Base-by-base conservation (phyloP, 305 asterid genomes). In the Fraxinus sp. region DNA sequence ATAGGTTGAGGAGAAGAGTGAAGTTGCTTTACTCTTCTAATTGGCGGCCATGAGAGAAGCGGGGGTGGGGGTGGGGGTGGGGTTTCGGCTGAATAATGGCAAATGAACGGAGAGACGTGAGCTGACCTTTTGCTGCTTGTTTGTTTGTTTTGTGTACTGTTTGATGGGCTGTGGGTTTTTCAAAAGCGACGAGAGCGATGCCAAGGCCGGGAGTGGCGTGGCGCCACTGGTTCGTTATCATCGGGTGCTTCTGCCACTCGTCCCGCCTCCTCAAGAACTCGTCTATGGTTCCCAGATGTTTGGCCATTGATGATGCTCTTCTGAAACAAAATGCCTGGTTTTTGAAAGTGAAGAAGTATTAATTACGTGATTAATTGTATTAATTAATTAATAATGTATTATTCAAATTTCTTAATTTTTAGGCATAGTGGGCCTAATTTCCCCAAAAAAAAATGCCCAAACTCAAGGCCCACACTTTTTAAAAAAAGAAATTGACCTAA, bases 221-320 rank as follows among this genome's bases (percentile, higher is more conserved):
- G 78, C 96, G 98, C 90, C 95, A 85, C 86, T 95, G 98, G 30
- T 90, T 92, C 26, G 80, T 75, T 77, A 95, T 79, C 28, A 90
- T 90, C 75, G 91, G 93, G 84, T 88, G 90, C 87, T 87, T 87
- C 81, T 91, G 79, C 91, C 91, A 93, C 86, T 84, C 97, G 52
- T 93, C 97, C 41, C 97, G 91, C 59, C 97, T 88, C 91, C 89
- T 90, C 92, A 93, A 95, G 68, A 95, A 95, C 88, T 95, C 98
- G 37, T 96, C 98, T 7, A 97, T 95, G 55, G 92, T 24, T 80
- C 98, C 98, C 82, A 92, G 86, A 37, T 89, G 87, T 86, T 85
- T 93, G 80, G 87, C 90, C 91, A 90, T 87, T 77, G 80, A 84
- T 37, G 81, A 84, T 46, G 82, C 28, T 5, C 74, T 39, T 18